Evolutionary conservation across 768 basidiomycete species (phyloP), one percentile per base, ranked within the genome.

Genomic region (Coprinellus micaceus): DNA sequence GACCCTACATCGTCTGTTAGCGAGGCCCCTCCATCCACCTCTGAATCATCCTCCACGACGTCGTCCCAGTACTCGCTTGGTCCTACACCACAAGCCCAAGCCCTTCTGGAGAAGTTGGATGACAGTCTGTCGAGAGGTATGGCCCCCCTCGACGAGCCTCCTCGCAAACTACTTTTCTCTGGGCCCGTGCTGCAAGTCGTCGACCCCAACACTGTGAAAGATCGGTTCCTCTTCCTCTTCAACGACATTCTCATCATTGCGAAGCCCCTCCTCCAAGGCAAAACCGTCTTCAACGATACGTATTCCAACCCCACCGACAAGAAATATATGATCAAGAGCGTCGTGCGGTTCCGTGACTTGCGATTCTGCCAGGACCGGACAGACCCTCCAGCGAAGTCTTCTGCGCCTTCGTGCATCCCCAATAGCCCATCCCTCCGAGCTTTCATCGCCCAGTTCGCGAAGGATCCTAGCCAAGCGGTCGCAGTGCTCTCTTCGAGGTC

Each of bases 211-310:
- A 94, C 91, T 0, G 89, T 94, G 69, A 98, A 98, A 70, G 94
- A 98, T 66, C 86, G 97, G 11, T 92, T 93, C 74, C 81, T 98
- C 10, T 95, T 98, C 76, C 81, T 98, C n/a, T 99, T 99, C 81
- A 93, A 77, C 69, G 97, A 99, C 69, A 82, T 98, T 52, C 82
- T 98, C 53, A 82, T 98, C 69, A 83, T 98, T 61, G 88, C 95
- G 39, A 98, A 98, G 69, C 94, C 94, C 12, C 78, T 94, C 57
- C 75, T 85, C 53, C 81, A 83, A 36, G 86, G 89, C 43, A 79
- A 82, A 49, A 88, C 90, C 60, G 73, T 75, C 33, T 75, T 85
- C 30, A 70, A 84, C 46, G 87, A 88, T 63, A 67, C 74, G 57
- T 77, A 77, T 54, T 68, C 73, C 24, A 79, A 79, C 54, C 82